Conservation (phyloP, 306 rosid species). For the Trifolium pratense region DNA sequence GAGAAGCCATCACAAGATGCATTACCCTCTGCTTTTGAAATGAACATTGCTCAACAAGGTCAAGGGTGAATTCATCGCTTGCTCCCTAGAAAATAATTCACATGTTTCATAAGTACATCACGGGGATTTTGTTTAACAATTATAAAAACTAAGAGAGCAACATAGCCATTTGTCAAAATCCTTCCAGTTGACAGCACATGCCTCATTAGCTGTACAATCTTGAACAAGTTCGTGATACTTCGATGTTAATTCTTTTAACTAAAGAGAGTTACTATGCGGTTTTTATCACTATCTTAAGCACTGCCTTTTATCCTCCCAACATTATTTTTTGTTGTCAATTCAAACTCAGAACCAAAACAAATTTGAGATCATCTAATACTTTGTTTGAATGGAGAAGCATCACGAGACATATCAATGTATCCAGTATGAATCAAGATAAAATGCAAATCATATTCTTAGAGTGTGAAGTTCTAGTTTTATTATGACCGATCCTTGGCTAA, state of each 20-base stretch:
- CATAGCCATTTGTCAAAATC: conserved; percentile 13
- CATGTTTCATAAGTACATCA: conserved; percentile 9
- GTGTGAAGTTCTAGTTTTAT: conserved; percentile 34
- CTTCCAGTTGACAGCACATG: conserved; percentile 31
- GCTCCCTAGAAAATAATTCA: conserved; percentile 59
- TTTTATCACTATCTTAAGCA: conserved; percentile 7
- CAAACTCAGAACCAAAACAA: conserved; percentile 17
- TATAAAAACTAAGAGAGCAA: background rate
- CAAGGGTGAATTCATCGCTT: conserved; percentile 91
- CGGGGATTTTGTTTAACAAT: conserved; percentile 11
- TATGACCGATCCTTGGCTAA: conserved; percentile 43
- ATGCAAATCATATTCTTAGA: conserved; percentile 23
- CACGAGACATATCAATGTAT: background rate
- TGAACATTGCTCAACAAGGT: conserved; percentile 92
- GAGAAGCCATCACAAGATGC: conserved; percentile 90
- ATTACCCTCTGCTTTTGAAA: conserved; percentile 91
- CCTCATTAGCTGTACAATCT: conserved; percentile 3
- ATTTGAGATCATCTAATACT: conserved; percentile 9
- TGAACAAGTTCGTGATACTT: conserved; percentile 32
- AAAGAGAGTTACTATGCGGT: background rate
- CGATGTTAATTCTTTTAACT: background rate
- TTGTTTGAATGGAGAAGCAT: conserved; percentile 25
- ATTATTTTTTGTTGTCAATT: conserved; percentile 23
- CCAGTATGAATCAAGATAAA: conserved; percentile 23
- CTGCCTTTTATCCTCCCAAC: conserved; percentile 10